Base-by-base conservation (phyloP, 2,329 filamentous ascomycete species). In the Cytospora chrysosperma region DNA sequence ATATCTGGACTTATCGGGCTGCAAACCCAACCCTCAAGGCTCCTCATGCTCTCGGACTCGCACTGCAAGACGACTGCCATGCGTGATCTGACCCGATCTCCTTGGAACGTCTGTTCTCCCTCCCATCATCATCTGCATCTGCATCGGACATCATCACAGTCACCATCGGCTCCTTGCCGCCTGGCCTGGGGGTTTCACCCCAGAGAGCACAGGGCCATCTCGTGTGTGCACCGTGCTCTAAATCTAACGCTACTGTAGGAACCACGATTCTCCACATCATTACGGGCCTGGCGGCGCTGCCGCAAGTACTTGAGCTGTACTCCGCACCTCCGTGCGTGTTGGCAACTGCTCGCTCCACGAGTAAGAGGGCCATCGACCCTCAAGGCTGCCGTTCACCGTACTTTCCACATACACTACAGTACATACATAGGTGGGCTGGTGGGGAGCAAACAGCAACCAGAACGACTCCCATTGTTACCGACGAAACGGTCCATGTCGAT, bases 261-360 rank as follows among this genome's bases (percentile, higher is more conserved):
- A 61, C 37, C 19, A 56, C 51, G 43, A 61, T 34, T 61, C 51
- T 37, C 59, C 59, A 61, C 51, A 37, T 61, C 51, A 34, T 47
- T 55, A 61, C 59, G 59, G 59, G 55, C 21, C 59, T 34, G 59
- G 59, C 59, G 59, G 59, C 59, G 51, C 52, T 61, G 59, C 52
- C 59, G 59, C 47, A 61, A 50, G 59, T 61, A 61, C 59, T 55
- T 30, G 28, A 28, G 17, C 40, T 34, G 59, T 61, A 61, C 59
- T 55, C 43, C 43, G 43, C 43, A 47, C n/a, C 43, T 47, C 43
- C 43, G 43, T 47, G 43, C 43, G 43, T 47, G 43, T 47, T 47
- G 43, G 43, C 59, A 21, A 49, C 30, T 32, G 49, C 57, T 34
- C 40, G 28, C 49, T 50, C 21, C 34, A 49, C 51, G 51, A 55